These are phyloP conservation scores for Trichosporon faecale DNA, from an alignment of 1,284 basidiomycete species.

Conservation along the genomic window DNA sequence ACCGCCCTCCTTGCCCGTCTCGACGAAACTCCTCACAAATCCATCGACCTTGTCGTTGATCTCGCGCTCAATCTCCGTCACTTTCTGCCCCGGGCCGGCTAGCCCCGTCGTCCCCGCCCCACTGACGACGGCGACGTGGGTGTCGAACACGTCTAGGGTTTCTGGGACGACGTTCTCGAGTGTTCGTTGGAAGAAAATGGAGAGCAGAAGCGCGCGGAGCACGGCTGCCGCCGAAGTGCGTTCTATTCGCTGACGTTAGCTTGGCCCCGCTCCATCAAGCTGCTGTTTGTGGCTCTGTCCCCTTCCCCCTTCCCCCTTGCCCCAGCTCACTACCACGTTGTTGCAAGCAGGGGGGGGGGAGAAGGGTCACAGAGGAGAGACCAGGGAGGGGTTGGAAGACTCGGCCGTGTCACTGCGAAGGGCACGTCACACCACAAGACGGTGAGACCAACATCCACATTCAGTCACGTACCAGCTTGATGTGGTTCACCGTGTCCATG, in stretches of 20 bases:
- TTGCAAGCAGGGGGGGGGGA: too few species aligned
- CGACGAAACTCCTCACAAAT: slow-evolving; percentile 33
- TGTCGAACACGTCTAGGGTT: slow-evolving; percentile 41
- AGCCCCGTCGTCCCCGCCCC: background rate
- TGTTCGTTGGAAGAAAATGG: slow-evolving; percentile 47
- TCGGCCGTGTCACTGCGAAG: too few species aligned
- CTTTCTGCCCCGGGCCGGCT: slow-evolving; percentile 2
- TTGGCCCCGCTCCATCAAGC: too few species aligned
- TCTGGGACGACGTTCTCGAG: slow-evolving; percentile 42
- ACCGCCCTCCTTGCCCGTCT: slow-evolving; percentile 25
- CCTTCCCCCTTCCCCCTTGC: too few species aligned
- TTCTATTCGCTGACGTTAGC: slow-evolving; percentile 27
- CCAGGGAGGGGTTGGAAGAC: too few species aligned
- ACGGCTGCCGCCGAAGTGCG: slow-evolving; percentile 31
- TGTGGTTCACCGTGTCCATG: slow-evolving; percentile 36
- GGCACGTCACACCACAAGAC: background rate
- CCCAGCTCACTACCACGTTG: too few species aligned
- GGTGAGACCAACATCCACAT: background rate
- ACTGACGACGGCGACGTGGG: slow-evolving; percentile 34
- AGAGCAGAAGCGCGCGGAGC: slow-evolving; percentile 36
- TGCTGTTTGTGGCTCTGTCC: too few species aligned
- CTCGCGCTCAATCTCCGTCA: slow-evolving; percentile 31
- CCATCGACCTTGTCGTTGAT: slow-evolving; percentile 36
- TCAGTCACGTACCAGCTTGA: slow-evolving; percentile 26
- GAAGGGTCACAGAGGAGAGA: too few species aligned